Base-by-base conservation (phyloP, 2,329 filamentous ascomycete species). In the Fusarium continuum region DNA sequence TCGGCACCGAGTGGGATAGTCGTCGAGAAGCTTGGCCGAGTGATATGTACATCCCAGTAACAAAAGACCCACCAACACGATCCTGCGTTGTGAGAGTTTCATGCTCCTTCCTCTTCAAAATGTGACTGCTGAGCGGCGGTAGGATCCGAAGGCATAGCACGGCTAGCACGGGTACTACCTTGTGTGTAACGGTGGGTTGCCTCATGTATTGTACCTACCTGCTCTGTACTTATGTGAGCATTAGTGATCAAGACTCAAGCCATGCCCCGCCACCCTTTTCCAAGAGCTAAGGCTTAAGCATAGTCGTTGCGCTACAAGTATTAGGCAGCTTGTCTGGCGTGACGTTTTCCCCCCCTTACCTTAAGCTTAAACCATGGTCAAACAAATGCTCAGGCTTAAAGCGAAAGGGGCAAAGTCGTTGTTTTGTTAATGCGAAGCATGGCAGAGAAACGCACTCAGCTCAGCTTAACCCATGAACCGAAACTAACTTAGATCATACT, bases 191-290 rank as follows among this genome's bases (percentile, higher is more conserved):
- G 48, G 61, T 38, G 44, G 31, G 46, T 52, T 57, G 57, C 48
- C 56, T 61, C 53, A 57, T 28, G 31, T 49, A n/a, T 45, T 47
- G 47, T 48, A 44, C 29, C 32, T n/a, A n/a, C n/a, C n/a, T n/a
- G n/a, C n/a, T n/a, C n/a, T n/a, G n/a, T 16, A 14, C 22, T 70
- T 68, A 69, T 66, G 62, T 64, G 65, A 68, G 65, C 67, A 65
- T 70, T 48, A 53, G 45, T 55, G 56, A 68, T 68, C 32, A 46
- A 40, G 20, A 41, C 22, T 16, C 45, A 17, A 16, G 36, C 41
- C n/a, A n/a, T n/a, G n/a, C n/a, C n/a, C n/a, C n/a, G n/a, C n/a
- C n/a, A n/a, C n/a, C n/a, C n/a, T n/a, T n/a, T n/a, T n/a, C n/a
- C n/a, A n/a, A n/a, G n/a, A n/a, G n/a, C n/a, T n/a, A n/a, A n/a